Base-by-base conservation (phyloP, 805 yeast genomes). In the Yarrowia bubula region DNA sequence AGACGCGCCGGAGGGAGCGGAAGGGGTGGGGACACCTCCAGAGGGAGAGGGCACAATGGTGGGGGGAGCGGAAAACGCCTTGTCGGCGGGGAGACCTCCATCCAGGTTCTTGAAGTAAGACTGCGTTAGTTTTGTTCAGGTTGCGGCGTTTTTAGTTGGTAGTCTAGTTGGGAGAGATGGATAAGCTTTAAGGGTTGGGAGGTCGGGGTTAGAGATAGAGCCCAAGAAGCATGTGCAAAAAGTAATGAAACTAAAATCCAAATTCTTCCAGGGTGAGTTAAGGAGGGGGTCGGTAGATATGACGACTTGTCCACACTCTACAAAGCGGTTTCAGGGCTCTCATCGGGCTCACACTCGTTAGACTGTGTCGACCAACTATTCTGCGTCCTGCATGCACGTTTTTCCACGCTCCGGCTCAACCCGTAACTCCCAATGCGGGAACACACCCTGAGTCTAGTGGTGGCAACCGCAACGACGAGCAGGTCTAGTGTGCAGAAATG, bases 51-150 rank as follows among this genome's bases (percentile, higher is more conserved):
- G 95, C 18, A 89, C 86, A 66, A 92, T 75, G 31, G 93, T 88
- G 68, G 99, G 99, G 17, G 99, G 99, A 28, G 98, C 93, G 67
- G 79, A 77, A 77, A 87, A 95, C 1, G 98, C 97, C 66, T 81
- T 76, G 0, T 92, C 75, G 18, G 96, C 84, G 31, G 86, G 84
- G 50, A 81, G 80, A 65, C 86, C 86, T 68, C 86, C 81, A 70
- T 88, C 91, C 78, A 95, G 80, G 82, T 93, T 93, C 78, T 88
- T 88, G 84, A 95, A 95, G 80, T 95, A 95, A 8, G 97, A 73
- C 73, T 55, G 47, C 6, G 61, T 55, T 55, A 55, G 47, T 47
- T n/a, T 32, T 8, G 28, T 5, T 47, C 5, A 13, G n/a, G 9
- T 32, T 32, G 38, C 2, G 28, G 22, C 8, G 31, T 47, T 47